Base-by-base conservation (phyloP, 257 asterid genomes). In the Apocynum venetum region DNA sequence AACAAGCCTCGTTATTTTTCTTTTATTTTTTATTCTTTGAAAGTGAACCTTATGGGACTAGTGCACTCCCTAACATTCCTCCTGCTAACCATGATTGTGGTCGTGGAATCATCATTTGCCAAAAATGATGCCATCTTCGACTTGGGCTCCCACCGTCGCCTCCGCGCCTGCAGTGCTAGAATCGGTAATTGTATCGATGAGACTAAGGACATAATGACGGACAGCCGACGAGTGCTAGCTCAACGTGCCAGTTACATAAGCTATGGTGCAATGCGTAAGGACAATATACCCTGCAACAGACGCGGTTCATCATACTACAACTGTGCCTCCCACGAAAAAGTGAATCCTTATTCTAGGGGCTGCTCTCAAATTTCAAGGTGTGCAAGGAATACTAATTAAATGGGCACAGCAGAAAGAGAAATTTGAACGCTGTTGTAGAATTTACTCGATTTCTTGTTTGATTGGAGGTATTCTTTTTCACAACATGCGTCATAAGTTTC, bases 251-350 rank as follows among this genome's bases (percentile, higher is more conserved):
- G 52, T 1, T 64, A 36, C 79, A 76, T 76, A 13, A 76, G 79
- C 36, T 64, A 64, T 31, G 79, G 14, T 9, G 79, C 73, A 4
- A 25, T 64, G 38, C 15, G 10, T 2, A 48, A 35, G 25, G 5
- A 36, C 31, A 64, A 2, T 0, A 51, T 49, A 3, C 79, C 79
- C 8, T 75, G 72, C 63, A 63, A 20, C 35, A 44, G 25, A 14
- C 71, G 73, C 13, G 79, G 79, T 4, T 35, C 73, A 1, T 76
- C 79, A 0, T 76, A 76, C 65, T 76, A 76, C 9, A 51, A 65
- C n/a, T 76, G 79, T 13, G 53, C 25, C n/a, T 64, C 79, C 0
- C 49, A 66, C 65, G 14, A 76, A 40, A 10, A 14, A 43, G 66
- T 46, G 53, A 76, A 76, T 51, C 74, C 79, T 38, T 65, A 76